Base-by-base conservation (phyloP, 306 rosid species). In the Ochetophila trinervis region DNA sequence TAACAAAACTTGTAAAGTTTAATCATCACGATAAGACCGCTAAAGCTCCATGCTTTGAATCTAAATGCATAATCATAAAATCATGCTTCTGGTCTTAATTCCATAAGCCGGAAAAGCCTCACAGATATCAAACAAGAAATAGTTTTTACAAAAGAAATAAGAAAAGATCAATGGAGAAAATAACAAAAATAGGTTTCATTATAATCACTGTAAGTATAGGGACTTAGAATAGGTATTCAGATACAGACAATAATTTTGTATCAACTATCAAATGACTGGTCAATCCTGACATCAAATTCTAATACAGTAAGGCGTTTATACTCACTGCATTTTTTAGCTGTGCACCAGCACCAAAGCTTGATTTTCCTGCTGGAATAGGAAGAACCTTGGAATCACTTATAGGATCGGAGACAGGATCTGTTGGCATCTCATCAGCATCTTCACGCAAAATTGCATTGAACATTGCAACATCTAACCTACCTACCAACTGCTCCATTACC, bases 261-360 rank as follows among this genome's bases (percentile, higher is more conserved):
- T 50, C 1, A 19, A 50, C 8, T 16, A 50, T 50, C 18, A 50
- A 16, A 5, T 18, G 36, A 63, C 15, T 21, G 5, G n/a, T 22
- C 37, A 47, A 44, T 6, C n/a, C 37, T 15, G 20, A 47, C 0
- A 22, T 21, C 23, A n/a, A 62, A 53, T 40, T 34, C 53, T 19
- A 57, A 74, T 13, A 47, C 11, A 16, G 53, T 6, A 30, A 59
- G 36, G 66, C 52, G 22, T 49, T 27, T 30, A 61, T 56, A 44
- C 97, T 88, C 78, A 88, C 97, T 20, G 80, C 90, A 80, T 91
- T 87, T 79, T 91, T 91, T n/a, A 91, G 91, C 74, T 91, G 97
- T 12, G 78, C 97, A 67, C 97, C 97, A 55, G 97, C 89, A 47
- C 93, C 95, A 62, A 91, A 88, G 79, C 95, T 81, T 47, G 92